Conservation (phyloP, 352 stramenopile species). For the Phytophthora colocasiae region DNA sequence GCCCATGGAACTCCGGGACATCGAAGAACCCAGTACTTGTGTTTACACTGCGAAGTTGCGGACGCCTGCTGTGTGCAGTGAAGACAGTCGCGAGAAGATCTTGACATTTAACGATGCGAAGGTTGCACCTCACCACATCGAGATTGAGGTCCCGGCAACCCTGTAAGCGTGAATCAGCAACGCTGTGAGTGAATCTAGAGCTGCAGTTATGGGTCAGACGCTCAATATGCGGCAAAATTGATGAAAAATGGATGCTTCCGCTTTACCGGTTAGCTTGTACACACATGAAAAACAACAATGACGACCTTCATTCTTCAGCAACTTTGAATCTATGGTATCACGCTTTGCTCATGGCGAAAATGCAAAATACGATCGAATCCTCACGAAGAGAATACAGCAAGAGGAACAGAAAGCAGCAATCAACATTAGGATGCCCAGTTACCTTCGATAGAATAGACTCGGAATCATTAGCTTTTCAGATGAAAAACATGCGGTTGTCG, state of each 20-base stretch:
- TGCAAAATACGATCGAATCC: not conserved
- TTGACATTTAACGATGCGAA: conserved; percentile 37
- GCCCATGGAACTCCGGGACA: conserved; percentile 66
- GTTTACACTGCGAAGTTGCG: conserved; percentile 86
- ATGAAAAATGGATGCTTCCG: conserved; percentile 1
- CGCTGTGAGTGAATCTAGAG: conserved; percentile 36
- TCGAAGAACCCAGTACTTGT: conserved; percentile 89
- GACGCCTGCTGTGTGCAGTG: conserved; percentile 77
- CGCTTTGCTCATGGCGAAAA: not conserved
- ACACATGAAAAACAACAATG: no score
- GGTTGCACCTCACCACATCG: conserved; percentile 61
- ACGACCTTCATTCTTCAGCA: not conserved
- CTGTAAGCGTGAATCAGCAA: conserved; percentile 42
- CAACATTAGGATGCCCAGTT: not conserved
- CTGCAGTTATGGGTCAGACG: conserved; percentile 4
- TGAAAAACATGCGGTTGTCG: no score
- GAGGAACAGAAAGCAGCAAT: not conserved
- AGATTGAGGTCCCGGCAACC: conserved; percentile 66
- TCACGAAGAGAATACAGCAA: no score
- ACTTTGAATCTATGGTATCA: not conserved
- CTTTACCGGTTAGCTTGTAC: not conserved
- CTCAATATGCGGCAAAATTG: conserved; percentile 11
- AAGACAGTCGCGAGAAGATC: conserved; percentile 42
- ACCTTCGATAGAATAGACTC: not conserved
- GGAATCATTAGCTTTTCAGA: not conserved